Evolutionary conservation across 768 basidiomycete species (phyloP).

Genomic region (Myochromella boudieri): DNA sequence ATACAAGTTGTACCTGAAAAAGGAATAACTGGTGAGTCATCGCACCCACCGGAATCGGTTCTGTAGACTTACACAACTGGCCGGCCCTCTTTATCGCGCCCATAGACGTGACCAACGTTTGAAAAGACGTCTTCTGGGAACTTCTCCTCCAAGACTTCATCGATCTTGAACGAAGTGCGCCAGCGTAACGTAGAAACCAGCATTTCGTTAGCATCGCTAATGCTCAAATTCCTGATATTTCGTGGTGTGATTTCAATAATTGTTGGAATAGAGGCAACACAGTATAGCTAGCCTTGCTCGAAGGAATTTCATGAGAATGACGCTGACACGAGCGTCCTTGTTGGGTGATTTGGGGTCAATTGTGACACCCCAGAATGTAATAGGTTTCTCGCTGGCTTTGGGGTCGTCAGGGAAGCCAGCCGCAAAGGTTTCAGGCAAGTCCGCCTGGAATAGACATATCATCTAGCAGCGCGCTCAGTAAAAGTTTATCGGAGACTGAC

Average conservation of each 20-base stretch:
- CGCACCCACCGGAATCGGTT: background rate
- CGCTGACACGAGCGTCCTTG: slow-evolving; percentile 66
- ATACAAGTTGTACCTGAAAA: slow-evolving; percentile 74
- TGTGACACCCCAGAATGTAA: slow-evolving; percentile 70
- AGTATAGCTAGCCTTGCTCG: slow-evolving; percentile 59
- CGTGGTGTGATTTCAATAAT: background rate
- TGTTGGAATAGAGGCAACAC: background rate
- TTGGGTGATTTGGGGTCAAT: slow-evolving; percentile 59
- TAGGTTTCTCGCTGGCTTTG: slow-evolving; percentile 47
- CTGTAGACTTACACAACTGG: slow-evolving; percentile 63
- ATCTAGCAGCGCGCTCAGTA: background rate
- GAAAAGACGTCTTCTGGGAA: slow-evolving; percentile 67
- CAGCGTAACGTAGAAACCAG: slow-evolving; percentile 67
- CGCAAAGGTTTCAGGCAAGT: slow-evolving; percentile 53
- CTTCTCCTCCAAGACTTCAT: slow-evolving; percentile 55
- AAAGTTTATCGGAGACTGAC: slow-evolving; percentile 34
- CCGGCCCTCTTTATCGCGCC: slow-evolving; percentile 67
- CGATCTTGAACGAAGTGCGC: slow-evolving; percentile 66
- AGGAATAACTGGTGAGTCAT: background rate
- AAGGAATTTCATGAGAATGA: slow-evolving; percentile 80
- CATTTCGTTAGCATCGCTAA: slow-evolving; percentile 60
- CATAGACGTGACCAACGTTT: slow-evolving; percentile 60
- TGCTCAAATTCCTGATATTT: slow-evolving; percentile 46
- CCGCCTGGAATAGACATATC: slow-evolving; percentile 22
- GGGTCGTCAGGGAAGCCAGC: slow-evolving; percentile 62